Evolutionary conservation across 2,329 filamentous ascomycete species (phyloP).

Genomic region (Penicillium psychrosexuale): DNA sequence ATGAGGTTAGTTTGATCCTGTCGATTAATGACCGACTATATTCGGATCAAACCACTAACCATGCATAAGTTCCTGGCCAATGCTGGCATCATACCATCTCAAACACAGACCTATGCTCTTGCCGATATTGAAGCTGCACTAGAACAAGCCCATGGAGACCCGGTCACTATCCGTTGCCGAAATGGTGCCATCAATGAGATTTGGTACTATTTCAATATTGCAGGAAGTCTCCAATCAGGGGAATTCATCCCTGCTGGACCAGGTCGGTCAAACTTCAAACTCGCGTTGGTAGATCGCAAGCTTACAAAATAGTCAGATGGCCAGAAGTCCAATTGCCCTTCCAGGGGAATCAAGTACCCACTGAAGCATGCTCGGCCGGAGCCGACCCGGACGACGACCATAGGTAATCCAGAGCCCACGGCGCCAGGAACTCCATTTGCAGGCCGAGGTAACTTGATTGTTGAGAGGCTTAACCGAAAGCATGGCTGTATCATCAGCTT

Average conservation of each 20-base stretch:
- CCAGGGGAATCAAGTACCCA: conserved; percentile 60
- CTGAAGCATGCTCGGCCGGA: conserved; percentile 51
- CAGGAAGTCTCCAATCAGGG: conserved; percentile 43
- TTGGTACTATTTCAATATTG: conserved; percentile 63
- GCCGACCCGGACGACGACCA: conserved; percentile 38
- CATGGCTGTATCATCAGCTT: conserved; percentile 64
- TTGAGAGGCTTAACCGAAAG: conserved; percentile 37
- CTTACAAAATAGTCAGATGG: conserved; percentile 43
- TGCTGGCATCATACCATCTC: conserved; percentile 58
- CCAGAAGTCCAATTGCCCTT: conserved; percentile 61
- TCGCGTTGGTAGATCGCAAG: not conserved
- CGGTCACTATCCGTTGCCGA: conserved; percentile 59
- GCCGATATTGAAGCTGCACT: conserved; percentile 60
- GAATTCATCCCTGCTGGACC: conserved; percentile 34
- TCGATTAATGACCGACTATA: not conserved
- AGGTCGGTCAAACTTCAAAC: conserved; percentile 25
- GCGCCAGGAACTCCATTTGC: conserved; percentile 45
- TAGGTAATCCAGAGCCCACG: conserved; percentile 29
- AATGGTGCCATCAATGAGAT: conserved; percentile 51
- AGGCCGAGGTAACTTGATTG: conserved; percentile 61
- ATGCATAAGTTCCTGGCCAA: conserved; percentile 51
- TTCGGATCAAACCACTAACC: conserved; percentile 4
- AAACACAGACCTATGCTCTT: conserved; percentile 56
- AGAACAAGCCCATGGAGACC: conserved; percentile 50
- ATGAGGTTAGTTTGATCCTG: conserved; percentile 45